Base-by-base conservation (phyloP, 495 filamentous ascomycete species). In the Xylaria bambusicola region DNA sequence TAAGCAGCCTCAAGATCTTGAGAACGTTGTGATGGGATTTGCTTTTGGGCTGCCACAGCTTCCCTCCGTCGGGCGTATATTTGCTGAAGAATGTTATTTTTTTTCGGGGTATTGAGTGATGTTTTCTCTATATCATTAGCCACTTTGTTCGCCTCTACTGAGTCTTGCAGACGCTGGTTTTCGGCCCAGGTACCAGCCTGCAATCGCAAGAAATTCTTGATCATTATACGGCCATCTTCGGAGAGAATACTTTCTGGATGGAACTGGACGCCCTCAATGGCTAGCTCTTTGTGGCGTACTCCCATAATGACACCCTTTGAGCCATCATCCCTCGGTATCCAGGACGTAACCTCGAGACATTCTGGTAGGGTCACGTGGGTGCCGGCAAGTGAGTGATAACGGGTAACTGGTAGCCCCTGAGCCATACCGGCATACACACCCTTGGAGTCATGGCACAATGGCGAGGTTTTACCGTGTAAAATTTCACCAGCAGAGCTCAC, bases 161-260 rank as follows among this genome's bases (percentile, higher is more conserved):
- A 63, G 66, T 82, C 82, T 47, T 79, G 74, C 10, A 81, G 68
- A 3, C 64, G 70, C 57, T 85, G 81, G 65, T 92, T 93, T 62
- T 91, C 92, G 29, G 80, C 82, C 94, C 94, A 98, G 36, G 91
- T 97, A 21, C 94, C 94, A 2, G 90, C 87, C 56, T 85, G 86
- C 80, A 97, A 87, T 51, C 78, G 81, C 26, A 98, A 77, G 72
- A 98, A 98, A 67, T 98, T 98, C 65, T 84, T 86, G 66, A 98
- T 82, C 91, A 98, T 97, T 8, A 80, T 68, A 27, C 90, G 88
- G 10, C 94, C 94, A 59, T 94, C 86, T 56, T 86, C 90, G 0
- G 94, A 97, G 27, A 98, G 74, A 52, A 98, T 98, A 69, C 93
- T 97, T 73, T 98, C 94, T 0, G 94, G 94, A 68, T 98, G 94